These are phyloP conservation scores for Plasmodium coatneyi DNA, from an alignment of 169 alveolate genomes.

Conservation along the genomic window DNA sequence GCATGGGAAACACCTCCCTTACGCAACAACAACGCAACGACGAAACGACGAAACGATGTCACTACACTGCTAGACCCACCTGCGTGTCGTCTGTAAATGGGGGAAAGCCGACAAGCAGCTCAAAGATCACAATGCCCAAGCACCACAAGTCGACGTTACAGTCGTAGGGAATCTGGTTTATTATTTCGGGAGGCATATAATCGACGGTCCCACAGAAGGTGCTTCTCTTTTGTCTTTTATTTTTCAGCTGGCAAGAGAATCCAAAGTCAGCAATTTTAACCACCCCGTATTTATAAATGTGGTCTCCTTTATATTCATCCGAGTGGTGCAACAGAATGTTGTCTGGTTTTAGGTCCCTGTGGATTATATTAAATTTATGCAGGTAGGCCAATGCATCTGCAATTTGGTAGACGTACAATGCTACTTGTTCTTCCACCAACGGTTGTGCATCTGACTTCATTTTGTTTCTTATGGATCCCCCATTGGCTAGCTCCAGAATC, in stretches of 20 bases:
- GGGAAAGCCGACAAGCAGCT: conserved; percentile 91
- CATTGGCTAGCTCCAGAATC: conserved; percentile 92
- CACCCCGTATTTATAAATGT: conserved; percentile 83
- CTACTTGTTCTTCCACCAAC: conserved; percentile 87
- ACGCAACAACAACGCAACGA: background rate
- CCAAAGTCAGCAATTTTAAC: conserved; percentile 95
- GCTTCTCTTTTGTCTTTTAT: conserved; percentile 89
- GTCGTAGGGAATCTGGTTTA: conserved; percentile 88
- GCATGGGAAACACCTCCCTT: no score
- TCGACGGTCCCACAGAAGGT: conserved; percentile 96
- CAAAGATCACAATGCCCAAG: conserved; percentile 93
- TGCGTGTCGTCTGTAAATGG: conserved; percentile 87
- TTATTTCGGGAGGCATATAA: conserved; percentile 95
- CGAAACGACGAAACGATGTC: no score
- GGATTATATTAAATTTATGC: conserved; percentile 84
- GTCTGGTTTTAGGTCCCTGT: conserved; percentile 89
- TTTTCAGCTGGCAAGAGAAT: conserved; percentile 89
- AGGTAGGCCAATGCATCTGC: conserved; percentile 86
- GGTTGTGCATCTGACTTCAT: conserved; percentile 78
- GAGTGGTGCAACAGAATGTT: conserved; percentile 83
- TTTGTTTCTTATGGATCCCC: conserved; percentile 90
- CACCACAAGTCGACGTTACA: conserved; percentile 94
- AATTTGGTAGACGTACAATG: conserved; percentile 85
- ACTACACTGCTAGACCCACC: background rate
- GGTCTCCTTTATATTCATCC: background rate